Conservation (phyloP, 2,329 filamentous ascomycete genomes). For the Fusarium anthophilum region DNA sequence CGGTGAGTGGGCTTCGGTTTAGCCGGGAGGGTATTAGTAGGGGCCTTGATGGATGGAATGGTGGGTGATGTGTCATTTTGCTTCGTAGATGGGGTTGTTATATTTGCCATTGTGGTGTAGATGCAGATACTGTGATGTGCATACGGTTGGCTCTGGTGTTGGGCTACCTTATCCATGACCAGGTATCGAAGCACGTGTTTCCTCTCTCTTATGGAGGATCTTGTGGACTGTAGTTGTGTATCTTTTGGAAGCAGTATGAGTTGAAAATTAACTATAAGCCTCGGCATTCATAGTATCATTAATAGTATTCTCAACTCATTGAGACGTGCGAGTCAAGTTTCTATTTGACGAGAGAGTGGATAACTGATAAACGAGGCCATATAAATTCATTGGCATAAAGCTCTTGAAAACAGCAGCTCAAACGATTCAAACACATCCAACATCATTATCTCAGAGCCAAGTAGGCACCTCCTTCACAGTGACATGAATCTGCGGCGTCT, state of each 20-base stretch:
- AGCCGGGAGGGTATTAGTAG: background rate
- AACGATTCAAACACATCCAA: background rate
- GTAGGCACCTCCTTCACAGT: background rate
- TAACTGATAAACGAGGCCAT: background rate
- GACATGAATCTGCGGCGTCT: background rate
- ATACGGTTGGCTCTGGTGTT: background rate
- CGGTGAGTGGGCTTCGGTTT: slow-evolving; percentile 22
- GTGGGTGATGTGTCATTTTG: slow-evolving; percentile 1
- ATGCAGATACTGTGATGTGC: background rate
- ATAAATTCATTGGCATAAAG: background rate
- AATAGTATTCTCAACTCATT: background rate
- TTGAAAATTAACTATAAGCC: too few relatives aligned
- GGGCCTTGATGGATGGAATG: background rate
- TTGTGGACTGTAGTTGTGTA: background rate
- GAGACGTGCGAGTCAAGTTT: too few relatives aligned
- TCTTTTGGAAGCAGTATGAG: too few relatives aligned
- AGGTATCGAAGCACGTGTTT: background rate
- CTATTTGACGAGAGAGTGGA: background rate
- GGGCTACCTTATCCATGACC: background rate
- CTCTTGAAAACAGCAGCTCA: background rate
- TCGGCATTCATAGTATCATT: background rate
- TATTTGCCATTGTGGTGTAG: slow-evolving; percentile 8
- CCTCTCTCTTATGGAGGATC: background rate
- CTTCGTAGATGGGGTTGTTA: background rate
- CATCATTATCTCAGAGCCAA: background rate